Percentiles rank a stretch among this genome's conserved stretches.
These are phyloP conservation scores for Botrytis paeoniae DNA, from an alignment of 2,329 filamentous ascomycete species.

Conservation along the genomic window DNA sequence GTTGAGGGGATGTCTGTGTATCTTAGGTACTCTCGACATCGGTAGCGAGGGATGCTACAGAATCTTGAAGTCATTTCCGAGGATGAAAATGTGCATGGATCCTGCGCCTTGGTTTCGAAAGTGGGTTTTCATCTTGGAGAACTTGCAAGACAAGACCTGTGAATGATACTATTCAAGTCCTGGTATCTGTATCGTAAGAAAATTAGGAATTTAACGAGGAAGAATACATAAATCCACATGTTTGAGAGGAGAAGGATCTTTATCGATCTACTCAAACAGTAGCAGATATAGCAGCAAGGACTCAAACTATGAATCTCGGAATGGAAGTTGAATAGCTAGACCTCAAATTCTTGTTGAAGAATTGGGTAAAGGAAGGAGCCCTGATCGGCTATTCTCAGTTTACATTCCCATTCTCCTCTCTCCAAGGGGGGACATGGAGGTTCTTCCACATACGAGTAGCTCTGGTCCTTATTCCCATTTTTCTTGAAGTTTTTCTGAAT, in stretches of 20 bases:
- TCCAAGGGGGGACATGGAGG: background rate
- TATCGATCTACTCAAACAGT: background rate
- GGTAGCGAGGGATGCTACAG: too few species aligned
- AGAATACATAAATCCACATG: rapidly evolving
- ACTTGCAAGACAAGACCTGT: too few species aligned
- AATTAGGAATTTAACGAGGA: background rate
- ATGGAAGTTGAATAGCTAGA: background rate
- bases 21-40: background rate
- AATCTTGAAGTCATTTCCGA: too few species aligned
- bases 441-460: background rate
- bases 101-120: too few species aligned
- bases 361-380: rapidly evolving
- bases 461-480: too few species aligned
- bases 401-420: rapidly evolving
- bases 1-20: background rate
- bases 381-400: background rate
- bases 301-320: background rate
- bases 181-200: background rate
- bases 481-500: background rate
- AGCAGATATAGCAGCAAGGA: background rate
- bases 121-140: too few species aligned
- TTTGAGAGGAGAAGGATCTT: background rate
- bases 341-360: background rate
- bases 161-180: rapidly evolving
- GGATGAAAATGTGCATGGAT: too few species aligned